phyloP scores from a whole-genome alignment of 805 yeast genomes.

The Hanseniaspora lachancei region DNA sequence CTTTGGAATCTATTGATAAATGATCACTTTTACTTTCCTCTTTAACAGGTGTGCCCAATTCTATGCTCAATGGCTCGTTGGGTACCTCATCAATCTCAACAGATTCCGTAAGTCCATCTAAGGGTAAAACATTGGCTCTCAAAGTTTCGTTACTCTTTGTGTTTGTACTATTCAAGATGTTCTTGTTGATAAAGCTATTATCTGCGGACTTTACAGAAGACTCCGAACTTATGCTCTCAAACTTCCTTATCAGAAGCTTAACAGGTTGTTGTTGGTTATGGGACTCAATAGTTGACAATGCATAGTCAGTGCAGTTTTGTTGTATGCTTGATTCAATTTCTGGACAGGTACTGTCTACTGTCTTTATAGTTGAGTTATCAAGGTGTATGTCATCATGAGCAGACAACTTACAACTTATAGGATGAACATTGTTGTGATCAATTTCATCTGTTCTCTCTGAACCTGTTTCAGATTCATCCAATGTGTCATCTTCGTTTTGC shows the following conservation, averaged over 20 bases:
- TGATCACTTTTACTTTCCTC: not conserved
- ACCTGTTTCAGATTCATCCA: not conserved
- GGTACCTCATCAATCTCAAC: not conserved
- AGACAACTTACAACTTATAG: not conserved
- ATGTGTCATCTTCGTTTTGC: not conserved
- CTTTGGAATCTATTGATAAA: not conserved
- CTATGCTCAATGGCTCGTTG: not conserved
- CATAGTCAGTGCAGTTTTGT: not conserved
- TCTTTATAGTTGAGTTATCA: not conserved
- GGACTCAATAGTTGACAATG: not conserved
- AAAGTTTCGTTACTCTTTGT: constrained; percentile 1
- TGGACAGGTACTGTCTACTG: not conserved
- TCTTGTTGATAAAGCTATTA: constrained; percentile 4
- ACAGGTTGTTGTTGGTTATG: constrained; percentile 1
- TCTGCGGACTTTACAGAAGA: not conserved
- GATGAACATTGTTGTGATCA: not conserved
- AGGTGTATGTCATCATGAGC: not conserved
- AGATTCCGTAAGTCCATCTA: not conserved
- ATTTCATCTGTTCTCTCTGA: not conserved
- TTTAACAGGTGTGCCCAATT: not conserved
- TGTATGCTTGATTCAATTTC: not conserved
- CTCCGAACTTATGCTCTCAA: not conserved
- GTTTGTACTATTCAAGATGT: not conserved
- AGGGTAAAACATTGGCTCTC: not conserved
- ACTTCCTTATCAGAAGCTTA: not conserved